Conservation (phyloP, 148 eudicot species). For the Dysphania ambrosioides region DNA sequence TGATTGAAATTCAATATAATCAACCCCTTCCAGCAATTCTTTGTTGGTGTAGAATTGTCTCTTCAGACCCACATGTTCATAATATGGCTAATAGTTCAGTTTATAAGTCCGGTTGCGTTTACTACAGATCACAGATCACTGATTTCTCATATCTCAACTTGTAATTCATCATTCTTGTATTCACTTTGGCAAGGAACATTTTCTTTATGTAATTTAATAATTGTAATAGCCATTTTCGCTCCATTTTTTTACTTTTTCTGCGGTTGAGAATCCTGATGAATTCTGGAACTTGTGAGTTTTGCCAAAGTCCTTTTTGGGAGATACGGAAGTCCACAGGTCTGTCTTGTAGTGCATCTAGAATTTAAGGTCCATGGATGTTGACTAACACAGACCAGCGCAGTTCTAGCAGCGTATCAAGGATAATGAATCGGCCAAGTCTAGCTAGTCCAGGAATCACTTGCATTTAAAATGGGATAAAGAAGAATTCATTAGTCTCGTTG, state of each 20-base stretch:
- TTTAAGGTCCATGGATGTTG: background rate
- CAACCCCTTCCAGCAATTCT: slow-evolving; percentile 6
- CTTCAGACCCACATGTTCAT: slow-evolving; percentile 9
- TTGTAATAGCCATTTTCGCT: background rate
- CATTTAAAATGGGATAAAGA: background rate
- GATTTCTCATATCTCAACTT: slow-evolving; percentile 2
- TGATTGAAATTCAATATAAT: slow-evolving; percentile 15
- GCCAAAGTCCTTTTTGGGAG: background rate
- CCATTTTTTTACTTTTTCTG: background rate
- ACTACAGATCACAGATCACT: background rate
- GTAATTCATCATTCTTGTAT: background rate
- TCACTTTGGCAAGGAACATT: background rate
- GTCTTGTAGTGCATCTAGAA: background rate
- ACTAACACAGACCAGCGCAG: background rate
- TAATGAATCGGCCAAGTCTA: background rate
- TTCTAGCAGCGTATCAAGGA: background rate
- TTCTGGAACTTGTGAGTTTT: background rate
- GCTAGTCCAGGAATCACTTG: background rate
- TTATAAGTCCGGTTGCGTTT: background rate
- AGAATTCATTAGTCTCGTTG: background rate
- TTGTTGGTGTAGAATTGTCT: background rate
- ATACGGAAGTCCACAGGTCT: background rate
- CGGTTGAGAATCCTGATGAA: background rate
- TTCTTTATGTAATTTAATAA: background rate
- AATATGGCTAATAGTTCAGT: slow-evolving; percentile 1